Evolutionary conservation across 2,329 filamentous ascomycete species (phyloP).

Genomic region (Claviceps digitariae): DNA sequence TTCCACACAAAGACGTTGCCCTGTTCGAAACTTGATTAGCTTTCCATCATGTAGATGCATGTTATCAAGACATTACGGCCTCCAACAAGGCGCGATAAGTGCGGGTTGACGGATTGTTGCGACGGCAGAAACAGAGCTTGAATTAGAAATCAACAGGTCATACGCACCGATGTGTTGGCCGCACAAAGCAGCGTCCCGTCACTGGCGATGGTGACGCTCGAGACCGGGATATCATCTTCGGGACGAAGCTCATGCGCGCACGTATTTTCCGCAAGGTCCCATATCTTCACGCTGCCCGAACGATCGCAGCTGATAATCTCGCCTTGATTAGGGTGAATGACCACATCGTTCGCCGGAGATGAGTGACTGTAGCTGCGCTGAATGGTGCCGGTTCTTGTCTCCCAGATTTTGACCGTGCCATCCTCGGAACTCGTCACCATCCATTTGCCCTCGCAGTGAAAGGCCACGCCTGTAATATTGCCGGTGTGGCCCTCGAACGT

Average conservation of each 20-base stretch:
- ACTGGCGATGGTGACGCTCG: slow-evolving; percentile 89
- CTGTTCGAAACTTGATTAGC: slow-evolving; percentile 30
- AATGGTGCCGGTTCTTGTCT: slow-evolving; percentile 70
- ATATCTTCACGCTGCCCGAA: slow-evolving; percentile 82
- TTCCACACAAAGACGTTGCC: slow-evolving; percentile 97
- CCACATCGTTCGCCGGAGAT: slow-evolving; percentile 86
- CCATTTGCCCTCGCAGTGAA: slow-evolving; percentile 99
- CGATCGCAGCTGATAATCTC: slow-evolving; percentile 96
- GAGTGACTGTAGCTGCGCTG: slow-evolving; percentile 91
- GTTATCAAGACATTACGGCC: no score
- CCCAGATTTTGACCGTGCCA: slow-evolving; percentile 94
- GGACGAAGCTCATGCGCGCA: slow-evolving; percentile 94
- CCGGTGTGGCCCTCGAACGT: slow-evolving; percentile 92
- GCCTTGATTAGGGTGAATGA: slow-evolving; percentile 98
- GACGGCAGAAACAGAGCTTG: neutral
- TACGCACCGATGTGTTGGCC: slow-evolving; percentile 69
- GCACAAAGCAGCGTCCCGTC: slow-evolving; percentile 89
- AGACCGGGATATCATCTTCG: slow-evolving; percentile 86
- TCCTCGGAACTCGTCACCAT: slow-evolving; percentile 98
- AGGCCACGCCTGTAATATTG: slow-evolving; percentile 92
- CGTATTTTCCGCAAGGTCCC: slow-evolving; percentile 94
- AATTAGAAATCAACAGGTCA: no score
- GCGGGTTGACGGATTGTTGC: no score
- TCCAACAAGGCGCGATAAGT: no score
- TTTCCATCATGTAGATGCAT: neutral